Evolutionary conservation across 208 protist species (phyloP).

Genomic region (Trypanosoma conorhini): DNA sequence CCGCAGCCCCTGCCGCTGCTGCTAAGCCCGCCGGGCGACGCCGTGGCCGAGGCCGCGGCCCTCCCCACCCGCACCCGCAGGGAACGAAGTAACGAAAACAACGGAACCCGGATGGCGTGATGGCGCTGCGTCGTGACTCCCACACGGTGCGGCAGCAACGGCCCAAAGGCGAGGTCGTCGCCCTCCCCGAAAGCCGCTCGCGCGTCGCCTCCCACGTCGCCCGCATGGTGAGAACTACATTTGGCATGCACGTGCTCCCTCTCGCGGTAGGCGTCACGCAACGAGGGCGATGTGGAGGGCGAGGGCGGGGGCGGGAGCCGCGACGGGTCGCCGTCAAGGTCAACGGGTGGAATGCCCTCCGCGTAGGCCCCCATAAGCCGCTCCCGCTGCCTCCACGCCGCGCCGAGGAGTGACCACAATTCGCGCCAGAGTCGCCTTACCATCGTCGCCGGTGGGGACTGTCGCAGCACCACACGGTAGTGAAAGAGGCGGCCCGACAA

Average conservation of each 20-base stretch:
- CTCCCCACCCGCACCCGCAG: constrained; percentile 38
- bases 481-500: constrained; percentile 52
- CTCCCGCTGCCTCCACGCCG: constrained; percentile 70
- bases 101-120: constrained; percentile 54
- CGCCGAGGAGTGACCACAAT: constrained; percentile 60
- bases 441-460: constrained; percentile 22
- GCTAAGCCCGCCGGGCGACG: background rate
- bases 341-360: constrained; percentile 3
- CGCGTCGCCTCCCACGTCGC: background rate
- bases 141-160: constrained; percentile 55
- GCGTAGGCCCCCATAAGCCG: constrained; percentile 54
- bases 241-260: background rate
- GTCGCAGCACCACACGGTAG: constrained; percentile 41
- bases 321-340: constrained; percentile 9
- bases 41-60: background rate
- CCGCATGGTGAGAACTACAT: background rate
- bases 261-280: constrained; percentile 13
- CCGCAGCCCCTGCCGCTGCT: background rate
- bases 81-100: constrained; percentile 47
- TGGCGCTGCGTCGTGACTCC: constrained; percentile 36
- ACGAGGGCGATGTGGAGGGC: constrained; percentile 3
- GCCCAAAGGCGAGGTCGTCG: constrained; percentile 65
- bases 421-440: constrained; percentile 49
- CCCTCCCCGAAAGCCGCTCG: constrained; percentile 25
- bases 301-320: constrained; percentile 10